Evolutionary conservation across 352 stramenopile species (phyloP).

Genomic region (Pythium sukuiense): DNA sequence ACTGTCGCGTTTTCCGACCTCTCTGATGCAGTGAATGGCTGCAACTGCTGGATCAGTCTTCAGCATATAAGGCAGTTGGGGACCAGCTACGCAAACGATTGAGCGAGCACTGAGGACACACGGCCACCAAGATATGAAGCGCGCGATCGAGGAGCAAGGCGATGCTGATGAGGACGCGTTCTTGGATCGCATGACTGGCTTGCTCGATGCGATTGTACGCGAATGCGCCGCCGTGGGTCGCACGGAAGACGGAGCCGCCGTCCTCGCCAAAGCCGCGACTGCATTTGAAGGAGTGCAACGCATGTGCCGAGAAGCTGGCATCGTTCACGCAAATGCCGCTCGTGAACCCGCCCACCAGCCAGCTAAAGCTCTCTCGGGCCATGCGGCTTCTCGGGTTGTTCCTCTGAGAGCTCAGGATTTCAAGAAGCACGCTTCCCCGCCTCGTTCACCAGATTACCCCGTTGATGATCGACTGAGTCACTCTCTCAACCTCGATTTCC

Average conservation of each 20-base stretch:
- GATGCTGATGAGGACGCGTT: constrained; percentile 23
- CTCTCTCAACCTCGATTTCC: not conserved
- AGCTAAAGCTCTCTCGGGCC: constrained; percentile 5
- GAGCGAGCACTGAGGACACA: constrained; percentile 7
- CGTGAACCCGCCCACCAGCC: not conserved
- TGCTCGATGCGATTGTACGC: constrained; percentile 21
- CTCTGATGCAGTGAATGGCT: not conserved
- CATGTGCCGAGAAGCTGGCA: constrained; percentile 25
- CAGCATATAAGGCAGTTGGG: not conserved
- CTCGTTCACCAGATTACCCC: not conserved
- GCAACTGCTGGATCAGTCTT: not conserved
- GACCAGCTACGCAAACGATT: not conserved
- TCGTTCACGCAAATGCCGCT: constrained; percentile 9
- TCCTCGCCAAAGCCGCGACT: constrained; percentile 18
- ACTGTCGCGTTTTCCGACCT: not conserved
- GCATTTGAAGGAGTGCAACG: constrained; percentile 25
- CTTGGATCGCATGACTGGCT: constrained; percentile 20
- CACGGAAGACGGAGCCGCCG: constrained; percentile 7
- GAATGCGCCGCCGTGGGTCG: constrained; percentile 22
- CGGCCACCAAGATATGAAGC: constrained; percentile 9
- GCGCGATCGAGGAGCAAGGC: not conserved
- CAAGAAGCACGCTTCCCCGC: not conserved
- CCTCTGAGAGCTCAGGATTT: constrained; percentile 8
- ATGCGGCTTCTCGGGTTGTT: constrained; percentile 10
- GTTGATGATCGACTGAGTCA: not conserved